A percentile compares a stretch with the other conserved stretches of the same genome.
These are phyloP conservation scores for Kockiozyma suomiensis DNA, from an alignment of 805 yeast genomes.

Conservation along the genomic window DNA sequence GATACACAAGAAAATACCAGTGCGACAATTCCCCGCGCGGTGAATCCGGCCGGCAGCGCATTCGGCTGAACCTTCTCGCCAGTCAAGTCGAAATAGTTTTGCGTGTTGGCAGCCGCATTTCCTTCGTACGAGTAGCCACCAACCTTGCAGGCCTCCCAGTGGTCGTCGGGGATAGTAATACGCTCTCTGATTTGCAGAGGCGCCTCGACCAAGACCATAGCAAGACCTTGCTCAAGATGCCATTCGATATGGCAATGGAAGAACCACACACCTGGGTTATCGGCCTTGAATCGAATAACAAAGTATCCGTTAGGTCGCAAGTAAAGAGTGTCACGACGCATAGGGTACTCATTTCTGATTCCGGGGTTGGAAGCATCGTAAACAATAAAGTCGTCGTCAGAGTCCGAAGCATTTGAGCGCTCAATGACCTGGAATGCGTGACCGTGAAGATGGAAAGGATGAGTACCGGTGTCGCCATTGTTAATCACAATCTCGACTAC, in stretches of 20 bases:
- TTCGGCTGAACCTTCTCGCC: conserved; percentile 72
- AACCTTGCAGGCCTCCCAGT: conserved; percentile 57
- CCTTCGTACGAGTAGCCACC: conserved; percentile 61
- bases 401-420: conserved; percentile 64
- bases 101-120: conserved; percentile 86
- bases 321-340: conserved; percentile 79
- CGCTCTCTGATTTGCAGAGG: conserved; percentile 60
- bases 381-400: conserved; percentile 55
- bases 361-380: conserved; percentile 57
- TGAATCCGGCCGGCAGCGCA: conserved; percentile 81
- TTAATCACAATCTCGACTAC: conserved; percentile 80
- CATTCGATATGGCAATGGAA: conserved; percentile 99
- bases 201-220: conserved; percentile 77
- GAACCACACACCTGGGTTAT: conserved; percentile 97
- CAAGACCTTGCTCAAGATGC: conserved; percentile 96
- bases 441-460: conserved; percentile 98
- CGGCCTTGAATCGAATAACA: conserved; percentile 83
- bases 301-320: conserved; percentile 83
- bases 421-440: conserved; percentile 81
- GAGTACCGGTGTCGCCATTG: conserved; percentile 87
- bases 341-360: conserved; percentile 70
- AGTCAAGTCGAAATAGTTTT: conserved; percentile 61
- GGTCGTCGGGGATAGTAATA: conserved; percentile 65
- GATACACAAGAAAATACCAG: conserved; percentile 86
- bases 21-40: conserved; percentile 94